A percentile compares a stretch with the other conserved stretches of the same genome.
These are phyloP conservation scores for Corylus avellana DNA, from an alignment of 306 rosid species.

Conservation along the genomic window DNA sequence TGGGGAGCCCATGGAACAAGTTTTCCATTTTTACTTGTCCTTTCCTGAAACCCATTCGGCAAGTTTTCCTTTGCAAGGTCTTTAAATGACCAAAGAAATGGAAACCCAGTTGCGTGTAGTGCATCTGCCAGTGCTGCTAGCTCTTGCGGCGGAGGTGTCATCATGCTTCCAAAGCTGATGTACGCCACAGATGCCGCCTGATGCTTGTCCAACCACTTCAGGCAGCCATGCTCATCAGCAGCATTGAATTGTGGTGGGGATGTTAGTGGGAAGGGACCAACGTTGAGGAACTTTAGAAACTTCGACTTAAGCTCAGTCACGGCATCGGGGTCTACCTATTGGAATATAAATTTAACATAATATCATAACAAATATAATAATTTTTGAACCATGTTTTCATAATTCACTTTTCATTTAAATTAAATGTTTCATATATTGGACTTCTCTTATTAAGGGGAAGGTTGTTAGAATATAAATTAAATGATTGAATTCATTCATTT, in stretches of 20 bases:
- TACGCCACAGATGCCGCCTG: conserved; percentile 48
- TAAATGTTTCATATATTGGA: too few relatives aligned
- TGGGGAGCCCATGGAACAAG: conserved; percentile 71
- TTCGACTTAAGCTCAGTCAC: conserved; percentile 31
- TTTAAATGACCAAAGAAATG: conserved; percentile 63
- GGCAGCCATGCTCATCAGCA: conserved; percentile 38
- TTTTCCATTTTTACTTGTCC: conserved; percentile 38
- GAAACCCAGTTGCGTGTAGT: conserved; percentile 39
- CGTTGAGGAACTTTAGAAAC: conserved; percentile 35
- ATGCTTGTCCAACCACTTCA: conserved; percentile 56
- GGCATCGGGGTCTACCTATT: conserved; percentile 24
- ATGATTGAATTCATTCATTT: too few relatives aligned
- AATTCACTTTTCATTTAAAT: too few relatives aligned
- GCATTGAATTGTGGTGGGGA: conserved; percentile 18
- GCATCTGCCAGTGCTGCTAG: conserved; percentile 48
- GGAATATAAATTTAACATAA: too few relatives aligned
- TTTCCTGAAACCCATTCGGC: conserved; percentile 38
- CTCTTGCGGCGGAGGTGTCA: conserved; percentile 59
- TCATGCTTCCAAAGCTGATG: conserved; percentile 59
- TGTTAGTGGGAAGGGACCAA: conserved; percentile 65
- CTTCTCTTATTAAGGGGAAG: too few relatives aligned
- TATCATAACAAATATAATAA: too few relatives aligned
- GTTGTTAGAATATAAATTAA: too few relatives aligned
- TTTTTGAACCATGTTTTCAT: too few relatives aligned
- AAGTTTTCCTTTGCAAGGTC: conserved; percentile 43